Percentiles rank a stretch among this genome's conserved stretches.
Evolutionary conservation across 306 rosid genomes (phyloP).

Genomic region (Citrullus mucosospermus): DNA sequence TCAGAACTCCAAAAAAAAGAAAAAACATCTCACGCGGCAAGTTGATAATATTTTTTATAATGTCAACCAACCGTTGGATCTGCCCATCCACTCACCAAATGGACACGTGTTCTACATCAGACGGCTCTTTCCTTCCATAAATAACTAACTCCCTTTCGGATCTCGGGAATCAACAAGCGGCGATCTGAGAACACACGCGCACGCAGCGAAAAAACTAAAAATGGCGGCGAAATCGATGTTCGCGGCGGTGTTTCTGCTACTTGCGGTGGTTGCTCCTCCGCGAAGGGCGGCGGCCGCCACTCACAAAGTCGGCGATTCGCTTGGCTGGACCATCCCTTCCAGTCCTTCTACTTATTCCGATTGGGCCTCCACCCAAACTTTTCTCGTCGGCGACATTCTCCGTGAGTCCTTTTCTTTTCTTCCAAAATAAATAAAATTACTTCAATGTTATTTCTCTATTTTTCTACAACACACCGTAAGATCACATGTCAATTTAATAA

Average conservation of each 20-base stretch:
- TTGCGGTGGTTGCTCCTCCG: neutral
- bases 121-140: neutral
- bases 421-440: too few species aligned
- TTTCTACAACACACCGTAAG: too few species aligned
- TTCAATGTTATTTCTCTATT: too few species aligned
- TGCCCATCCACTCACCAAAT: too few species aligned
- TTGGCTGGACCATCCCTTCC: slow-evolving; percentile 43
- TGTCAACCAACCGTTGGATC: neutral
- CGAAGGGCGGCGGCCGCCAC: slow-evolving; percentile 16
- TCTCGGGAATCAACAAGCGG: neutral
- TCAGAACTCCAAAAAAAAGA: too few species aligned
- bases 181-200: neutral
- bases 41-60: neutral
- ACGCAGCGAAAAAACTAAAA: neutral
- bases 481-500: too few species aligned
- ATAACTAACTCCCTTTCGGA: neutral
- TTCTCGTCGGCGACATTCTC: slow-evolving; percentile 24
- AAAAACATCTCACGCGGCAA: neutral
- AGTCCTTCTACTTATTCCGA: slow-evolving; percentile 17
- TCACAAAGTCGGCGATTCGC: slow-evolving; percentile 40
- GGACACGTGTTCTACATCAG: neutral
- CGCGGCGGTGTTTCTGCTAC: neutral
- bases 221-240: neutral
- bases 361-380: slow-evolving; percentile 51
- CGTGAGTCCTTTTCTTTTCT: neutral